Conservation (phyloP, 2,329 filamentous ascomycete genomes). For the Colletotrichum paranaense region DNA sequence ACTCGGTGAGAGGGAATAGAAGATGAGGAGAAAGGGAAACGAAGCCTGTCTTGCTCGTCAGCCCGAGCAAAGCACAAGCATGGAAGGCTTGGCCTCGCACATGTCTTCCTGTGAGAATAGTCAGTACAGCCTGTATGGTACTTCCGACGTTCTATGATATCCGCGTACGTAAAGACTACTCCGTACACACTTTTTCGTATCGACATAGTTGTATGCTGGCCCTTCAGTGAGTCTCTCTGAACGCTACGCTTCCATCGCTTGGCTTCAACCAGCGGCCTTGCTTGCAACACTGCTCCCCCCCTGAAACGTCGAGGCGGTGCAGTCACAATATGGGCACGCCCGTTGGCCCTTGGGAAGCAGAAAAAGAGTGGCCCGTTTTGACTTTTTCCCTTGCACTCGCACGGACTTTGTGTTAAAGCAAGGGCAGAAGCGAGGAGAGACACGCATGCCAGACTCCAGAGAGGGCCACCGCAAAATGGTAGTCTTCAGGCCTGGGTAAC, state of each 20-base stretch:
- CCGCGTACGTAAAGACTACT: not conserved
- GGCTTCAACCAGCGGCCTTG: slow-evolving; percentile 18
- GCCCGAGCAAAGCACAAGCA: not conserved
- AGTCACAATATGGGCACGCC: slow-evolving; percentile 8
- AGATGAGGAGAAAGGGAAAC: not conserved
- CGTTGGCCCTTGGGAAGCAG: not conserved
- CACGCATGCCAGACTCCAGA: not conserved
- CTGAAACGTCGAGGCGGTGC: slow-evolving; percentile 31
- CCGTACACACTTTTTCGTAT: not conserved
- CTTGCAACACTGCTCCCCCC: slow-evolving; percentile 27
- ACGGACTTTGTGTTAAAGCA: slow-evolving; percentile 12
- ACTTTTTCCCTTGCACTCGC: slow-evolving; percentile 16
- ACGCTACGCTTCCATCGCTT: not conserved
- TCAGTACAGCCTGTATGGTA: not conserved
- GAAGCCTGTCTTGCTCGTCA: not conserved
- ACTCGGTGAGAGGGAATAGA: not conserved
- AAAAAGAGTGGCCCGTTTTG: slow-evolving; percentile 20
- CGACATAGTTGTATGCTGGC: not conserved
- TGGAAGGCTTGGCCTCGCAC: not conserved
- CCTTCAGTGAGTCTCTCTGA: not conserved
- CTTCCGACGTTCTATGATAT: not conserved
- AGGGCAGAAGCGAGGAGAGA: not conserved
- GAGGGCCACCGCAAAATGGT: not conserved
- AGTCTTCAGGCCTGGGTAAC: not conserved
- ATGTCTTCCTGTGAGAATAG: not conserved